Evolutionary conservation across 1,284 basidiomycete genomes (phyloP), one percentile per base, ranked within the genome.

Genomic region (Clitocybe nebularis): DNA sequence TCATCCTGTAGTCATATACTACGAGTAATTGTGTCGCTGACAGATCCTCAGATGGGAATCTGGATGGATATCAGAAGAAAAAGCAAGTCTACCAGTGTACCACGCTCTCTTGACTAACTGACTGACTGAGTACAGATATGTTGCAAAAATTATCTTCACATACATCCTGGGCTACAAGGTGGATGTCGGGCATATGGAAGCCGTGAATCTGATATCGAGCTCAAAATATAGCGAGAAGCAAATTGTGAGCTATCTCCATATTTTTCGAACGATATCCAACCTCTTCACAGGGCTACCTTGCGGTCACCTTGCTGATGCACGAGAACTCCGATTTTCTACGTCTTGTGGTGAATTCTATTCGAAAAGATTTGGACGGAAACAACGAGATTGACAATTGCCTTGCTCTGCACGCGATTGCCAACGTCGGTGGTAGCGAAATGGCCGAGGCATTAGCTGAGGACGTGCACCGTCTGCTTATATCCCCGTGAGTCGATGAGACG

Each of bases 81-180:
- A 98, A 98, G 85, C 96, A 71, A 63, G 81, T 74, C 29, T 54
- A 16, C 39, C 35, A 9, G 17, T 39, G n/a, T n/a, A n/a, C 7
- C 13, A 20, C 24, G n/a, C 32, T 29, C 21, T 2, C 20, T 28
- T 39, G 45, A 35, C 38, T 29, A n/a, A n/a, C n/a, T n/a, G n/a
- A n/a, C n/a, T n/a, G 48, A 37, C 35, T 56, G 46, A 24, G 44
- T 36, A 32, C 53, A 91, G 89, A 81, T 91, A 90, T 75, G 84
- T 90, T 30, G 83, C 88, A 46, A 98, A 99, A 72, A 95, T 99
- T 56, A 88, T 99, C 49, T 99, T 99, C 72, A 98, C 96, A 13
- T 98, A 97, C 60, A 99, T 99, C 53, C 75, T 99, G 46, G 96
- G 96, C 23, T 99, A 99, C 72, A 94, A 94, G 66, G 94, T 99